Evolutionary conservation across 2,329 filamentous ascomycete genomes (phyloP).

Genomic region (Chalara sp.): DNA sequence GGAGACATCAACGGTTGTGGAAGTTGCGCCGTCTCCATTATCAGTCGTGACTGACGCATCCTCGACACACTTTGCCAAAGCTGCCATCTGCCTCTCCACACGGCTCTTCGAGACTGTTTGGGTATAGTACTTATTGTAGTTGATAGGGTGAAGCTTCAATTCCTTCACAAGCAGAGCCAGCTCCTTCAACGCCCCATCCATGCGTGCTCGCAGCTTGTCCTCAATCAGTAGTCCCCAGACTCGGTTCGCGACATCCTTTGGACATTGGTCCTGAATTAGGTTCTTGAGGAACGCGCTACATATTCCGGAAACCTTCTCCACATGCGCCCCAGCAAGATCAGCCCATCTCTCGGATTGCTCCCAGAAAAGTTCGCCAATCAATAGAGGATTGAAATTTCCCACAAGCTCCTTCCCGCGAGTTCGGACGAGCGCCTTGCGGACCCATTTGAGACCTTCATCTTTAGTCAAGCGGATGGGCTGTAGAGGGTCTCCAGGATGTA

Average conservation of each 20-base stretch:
- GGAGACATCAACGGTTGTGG: too few relatives aligned
- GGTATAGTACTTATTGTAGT: too few relatives aligned
- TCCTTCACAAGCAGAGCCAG: too few relatives aligned
- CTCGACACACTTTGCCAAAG: too few relatives aligned
- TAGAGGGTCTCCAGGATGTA: constrained; percentile 13
- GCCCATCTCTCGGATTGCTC: constrained; percentile 31
- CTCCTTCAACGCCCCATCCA: too few relatives aligned
- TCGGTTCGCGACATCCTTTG: constrained; percentile 2
- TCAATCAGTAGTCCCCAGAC: not conserved
- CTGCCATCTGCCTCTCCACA: too few relatives aligned
- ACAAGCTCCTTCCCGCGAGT: constrained; percentile 29
- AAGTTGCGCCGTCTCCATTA: too few relatives aligned
- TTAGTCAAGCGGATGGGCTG: constrained; percentile 20
- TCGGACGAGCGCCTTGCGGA: constrained; percentile 12
- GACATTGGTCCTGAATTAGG: not conserved
- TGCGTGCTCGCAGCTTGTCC: too few relatives aligned
- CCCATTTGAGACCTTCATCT: constrained; percentile 19
- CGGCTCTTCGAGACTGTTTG: too few relatives aligned
- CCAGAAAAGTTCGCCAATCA: constrained; percentile 34
- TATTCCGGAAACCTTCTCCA: constrained; percentile 11
- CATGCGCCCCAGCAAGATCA: constrained; percentile 19
- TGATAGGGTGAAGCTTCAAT: too few relatives aligned
- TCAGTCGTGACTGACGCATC: too few relatives aligned
- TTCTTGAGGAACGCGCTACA: constrained; percentile 9
- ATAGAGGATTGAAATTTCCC: constrained; percentile 32